Conservation (phyloP, 2,329 filamentous ascomycete species). For the Neopestalotiopsis clavispora region DNA sequence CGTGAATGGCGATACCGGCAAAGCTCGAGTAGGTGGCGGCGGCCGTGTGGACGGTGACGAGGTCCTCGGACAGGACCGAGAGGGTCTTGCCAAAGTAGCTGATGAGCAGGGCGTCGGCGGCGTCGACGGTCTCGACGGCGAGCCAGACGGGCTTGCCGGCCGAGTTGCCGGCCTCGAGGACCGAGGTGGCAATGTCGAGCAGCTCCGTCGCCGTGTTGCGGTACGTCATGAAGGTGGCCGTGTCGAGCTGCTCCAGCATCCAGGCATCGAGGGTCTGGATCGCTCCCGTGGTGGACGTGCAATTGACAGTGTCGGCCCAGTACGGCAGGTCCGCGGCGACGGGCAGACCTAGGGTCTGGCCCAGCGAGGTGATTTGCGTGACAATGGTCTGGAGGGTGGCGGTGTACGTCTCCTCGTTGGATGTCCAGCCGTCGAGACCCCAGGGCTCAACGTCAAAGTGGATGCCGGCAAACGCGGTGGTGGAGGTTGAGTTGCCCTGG, state of each 20-base stretch:
- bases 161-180: slow-evolving; percentile 14
- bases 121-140: slow-evolving; percentile 17
- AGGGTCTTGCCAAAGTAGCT: slow-evolving; percentile 13
- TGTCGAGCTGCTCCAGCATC: slow-evolving; percentile 14
- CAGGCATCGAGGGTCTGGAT: slow-evolving; percentile 5
- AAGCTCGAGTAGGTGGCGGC: slow-evolving; percentile 8
- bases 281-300: not conserved
- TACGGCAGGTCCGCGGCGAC: slow-evolving; percentile 17
- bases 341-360: not conserved
- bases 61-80: not conserved
- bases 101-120: slow-evolving; percentile 14
- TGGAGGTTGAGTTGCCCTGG: not conserved
- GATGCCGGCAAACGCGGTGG: slow-evolving; percentile 7
- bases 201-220: slow-evolving; percentile 15
- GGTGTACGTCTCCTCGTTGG: slow-evolving; percentile 10
- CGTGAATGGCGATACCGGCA: slow-evolving; percentile 16
- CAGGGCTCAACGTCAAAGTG: slow-evolving; percentile 15
- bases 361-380: not conserved
- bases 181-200: slow-evolving; percentile 12
- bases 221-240: slow-evolving; percentile 19
- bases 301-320: slow-evolving; percentile 13
- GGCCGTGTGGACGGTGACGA: not conserved
- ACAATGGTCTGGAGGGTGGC: slow-evolving; percentile 7
- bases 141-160: slow-evolving; percentile 18
- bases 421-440: slow-evolving; percentile 13